Percentiles rank a stretch among this genome's conserved stretches.
Conservation (phyloP, 257 asterid species). For the Sherardia arvensis region DNA sequence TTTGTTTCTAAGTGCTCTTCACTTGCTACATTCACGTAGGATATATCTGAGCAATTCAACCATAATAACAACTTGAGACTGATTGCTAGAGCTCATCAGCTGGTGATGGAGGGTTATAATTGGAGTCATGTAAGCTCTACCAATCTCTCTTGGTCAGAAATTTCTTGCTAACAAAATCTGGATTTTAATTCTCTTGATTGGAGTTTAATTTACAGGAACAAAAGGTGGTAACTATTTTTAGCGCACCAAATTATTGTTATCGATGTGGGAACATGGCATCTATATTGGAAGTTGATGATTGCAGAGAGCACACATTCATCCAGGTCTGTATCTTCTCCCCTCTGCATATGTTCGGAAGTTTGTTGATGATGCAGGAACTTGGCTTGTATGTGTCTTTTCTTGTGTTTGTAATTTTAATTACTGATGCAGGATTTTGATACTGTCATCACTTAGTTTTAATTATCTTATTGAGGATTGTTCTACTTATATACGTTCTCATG, state of each 20-base stretch:
- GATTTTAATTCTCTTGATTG: conserved; percentile 5
- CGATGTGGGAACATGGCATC: conserved; percentile 99
- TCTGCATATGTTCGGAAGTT: background rate
- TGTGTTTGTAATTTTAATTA: background rate
- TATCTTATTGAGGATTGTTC: background rate
- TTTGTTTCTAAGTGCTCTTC: conserved; percentile 1
- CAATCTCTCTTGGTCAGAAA: background rate
- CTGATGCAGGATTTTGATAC: background rate
- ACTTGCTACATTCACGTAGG: conserved; percentile 34
- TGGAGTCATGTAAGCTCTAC: conserved; percentile 81
- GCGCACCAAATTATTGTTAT: conserved; percentile 95
- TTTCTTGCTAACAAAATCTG: background rate
- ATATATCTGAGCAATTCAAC: conserved; percentile 94
- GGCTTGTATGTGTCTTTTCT: background rate
- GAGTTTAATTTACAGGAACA: conserved; percentile 55
- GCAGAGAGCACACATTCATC: conserved; percentile 74
- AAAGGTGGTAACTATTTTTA: conserved; percentile 89
- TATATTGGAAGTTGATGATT: conserved; percentile 90
- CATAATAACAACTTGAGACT: conserved; percentile 75
- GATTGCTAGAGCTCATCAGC: conserved; percentile 95
- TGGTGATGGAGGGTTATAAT: conserved; percentile 95
- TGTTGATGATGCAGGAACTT: background rate
- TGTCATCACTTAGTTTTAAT: background rate
- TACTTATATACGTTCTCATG: background rate
- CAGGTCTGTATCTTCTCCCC: conserved; percentile 48